These are phyloP conservation scores for Russula dissimulans DNA, from an alignment of 768 basidiomycete species.

Conservation along the genomic window DNA sequence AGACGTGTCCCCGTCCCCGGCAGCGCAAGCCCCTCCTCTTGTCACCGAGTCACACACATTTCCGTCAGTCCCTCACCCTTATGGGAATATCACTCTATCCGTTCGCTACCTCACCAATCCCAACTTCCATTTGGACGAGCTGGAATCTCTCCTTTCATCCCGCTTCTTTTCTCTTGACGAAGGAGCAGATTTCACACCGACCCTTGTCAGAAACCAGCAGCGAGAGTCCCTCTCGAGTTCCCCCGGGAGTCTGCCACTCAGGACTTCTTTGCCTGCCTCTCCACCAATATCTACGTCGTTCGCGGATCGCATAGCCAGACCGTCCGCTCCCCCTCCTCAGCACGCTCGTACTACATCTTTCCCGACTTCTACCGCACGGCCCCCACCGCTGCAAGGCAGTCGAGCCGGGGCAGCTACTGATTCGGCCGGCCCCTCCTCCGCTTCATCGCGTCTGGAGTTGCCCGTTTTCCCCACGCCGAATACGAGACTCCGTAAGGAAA, in stretches of 20 bases:
- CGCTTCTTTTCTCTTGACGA: conserved; percentile 62
- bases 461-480: conserved; percentile 17
- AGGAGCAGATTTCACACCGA: conserved; percentile 61
- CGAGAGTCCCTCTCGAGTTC: conserved; percentile 44
- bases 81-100: conserved; percentile 53
- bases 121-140: conserved; percentile 64
- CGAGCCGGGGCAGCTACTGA: conserved; percentile 5
- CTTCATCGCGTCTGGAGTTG: conserved; percentile 28
- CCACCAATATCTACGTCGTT: conserved; percentile 30
- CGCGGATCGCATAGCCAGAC: conserved; percentile 34
- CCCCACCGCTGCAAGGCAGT: conserved; percentile 28
- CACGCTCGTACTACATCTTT: conserved; percentile 33
- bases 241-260: conserved; percentile 32
- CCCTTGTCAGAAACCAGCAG: conserved; percentile 54
- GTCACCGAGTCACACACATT: conserved; percentile 51
- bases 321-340: conserved; percentile 26
- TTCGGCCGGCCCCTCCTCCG: conserved; percentile 29
- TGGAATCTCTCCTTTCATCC: conserved; percentile 67
- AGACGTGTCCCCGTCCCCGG: conserved; percentile 36
- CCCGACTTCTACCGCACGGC: conserved; percentile 28
- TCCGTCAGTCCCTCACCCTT: conserved; percentile 57
- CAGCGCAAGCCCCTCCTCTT: conserved; percentile 33
- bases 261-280: conserved; percentile 39
- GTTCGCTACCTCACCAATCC: conserved; percentile 58
- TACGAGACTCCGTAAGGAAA: conserved; percentile 43